phyloP scores from a whole-genome alignment of 1,139 yeast species.

The Diutina scorzettiae region DNA sequence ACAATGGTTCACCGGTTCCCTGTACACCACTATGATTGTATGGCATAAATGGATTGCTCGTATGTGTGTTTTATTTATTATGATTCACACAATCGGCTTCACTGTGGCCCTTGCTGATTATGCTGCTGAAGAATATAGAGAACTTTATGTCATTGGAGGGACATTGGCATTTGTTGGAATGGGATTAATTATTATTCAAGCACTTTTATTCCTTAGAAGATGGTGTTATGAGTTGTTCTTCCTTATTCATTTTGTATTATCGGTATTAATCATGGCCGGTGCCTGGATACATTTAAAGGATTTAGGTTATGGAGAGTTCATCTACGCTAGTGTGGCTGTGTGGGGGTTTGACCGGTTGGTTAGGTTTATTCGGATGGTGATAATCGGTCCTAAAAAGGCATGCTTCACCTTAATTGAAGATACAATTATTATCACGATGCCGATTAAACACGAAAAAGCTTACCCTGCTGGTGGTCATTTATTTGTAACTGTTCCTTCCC shows the following conservation, averaged over 20 bases:
- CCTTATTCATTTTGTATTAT: background rate
- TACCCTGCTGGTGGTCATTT: slow-evolving; percentile 5
- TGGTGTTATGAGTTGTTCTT: slow-evolving; percentile 4
- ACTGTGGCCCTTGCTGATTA: background rate
- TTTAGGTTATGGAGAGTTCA: background rate
- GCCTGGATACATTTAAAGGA: background rate
- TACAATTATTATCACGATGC: background rate
- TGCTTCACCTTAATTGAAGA: background rate
- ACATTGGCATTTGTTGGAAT: background rate
- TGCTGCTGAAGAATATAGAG: background rate
- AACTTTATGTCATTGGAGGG: background rate
- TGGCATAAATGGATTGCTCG: slow-evolving; percentile 27
- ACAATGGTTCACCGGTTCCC: slow-evolving; percentile 30
- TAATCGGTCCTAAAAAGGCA: background rate
- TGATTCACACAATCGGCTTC: background rate
- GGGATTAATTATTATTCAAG: background rate
- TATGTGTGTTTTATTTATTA: background rate
- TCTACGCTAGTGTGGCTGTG: background rate
- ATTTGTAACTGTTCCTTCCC: background rate
- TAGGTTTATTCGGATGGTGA: background rate
- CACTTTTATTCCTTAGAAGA: background rate
- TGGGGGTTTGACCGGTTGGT: slow-evolving; percentile 2
- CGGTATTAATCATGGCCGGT: background rate
- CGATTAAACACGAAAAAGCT: background rate
- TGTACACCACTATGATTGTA: slow-evolving; percentile 22